Base-by-base conservation (phyloP, 208 protist species). In the Trypanosoma melophagium region DNA sequence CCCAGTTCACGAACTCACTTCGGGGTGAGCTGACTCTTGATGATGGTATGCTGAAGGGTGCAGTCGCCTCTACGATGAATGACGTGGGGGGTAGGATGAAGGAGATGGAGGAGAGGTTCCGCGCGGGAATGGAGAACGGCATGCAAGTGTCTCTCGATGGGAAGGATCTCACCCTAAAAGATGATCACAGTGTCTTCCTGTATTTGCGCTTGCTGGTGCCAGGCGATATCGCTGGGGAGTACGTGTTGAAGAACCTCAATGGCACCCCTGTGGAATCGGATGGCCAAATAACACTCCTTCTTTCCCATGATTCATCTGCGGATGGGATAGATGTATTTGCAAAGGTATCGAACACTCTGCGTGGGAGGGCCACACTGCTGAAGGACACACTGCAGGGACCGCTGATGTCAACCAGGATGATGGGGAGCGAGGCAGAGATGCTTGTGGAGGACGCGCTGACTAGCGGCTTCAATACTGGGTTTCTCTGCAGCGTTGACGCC, bases 181-280 rank as follows among this genome's bases (percentile, higher is more conserved):
- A 75, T 17, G 45, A 66, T 0, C 25, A 50, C 7, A 56, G 63
- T 40, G 67, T 66, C 7, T 78, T 63, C 21, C 47, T 84, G 12
- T 84, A 92, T 62, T 71, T 73, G 63, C 77, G 76, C 35, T 71
- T 81, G 52, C 60, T 86, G 22, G 65, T 68, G 28, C 70, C 65
- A 35, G 67, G 50, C 1, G 71, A 83, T n/a, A 60, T 92, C 35
- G 51, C 67, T 3, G 79, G 83, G 12, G 81, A 89, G 59, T 92
- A 84, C 66, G 19, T 92, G 10, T 74, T 92, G 31, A 83, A 83
- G 69, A 67, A 63, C 31, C 82, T 80, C 65, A 84, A 89, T 53
- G 83, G 78, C 35, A 16, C 51, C 9, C 13, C 57, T 44, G 66
- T 82, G 10, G 41, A 60, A 17, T 73, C 73, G n/a, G 60, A 64